Evolutionary conservation across 306 rosid genomes (phyloP).

Genomic region (Mimosa bimucronata): DNA sequence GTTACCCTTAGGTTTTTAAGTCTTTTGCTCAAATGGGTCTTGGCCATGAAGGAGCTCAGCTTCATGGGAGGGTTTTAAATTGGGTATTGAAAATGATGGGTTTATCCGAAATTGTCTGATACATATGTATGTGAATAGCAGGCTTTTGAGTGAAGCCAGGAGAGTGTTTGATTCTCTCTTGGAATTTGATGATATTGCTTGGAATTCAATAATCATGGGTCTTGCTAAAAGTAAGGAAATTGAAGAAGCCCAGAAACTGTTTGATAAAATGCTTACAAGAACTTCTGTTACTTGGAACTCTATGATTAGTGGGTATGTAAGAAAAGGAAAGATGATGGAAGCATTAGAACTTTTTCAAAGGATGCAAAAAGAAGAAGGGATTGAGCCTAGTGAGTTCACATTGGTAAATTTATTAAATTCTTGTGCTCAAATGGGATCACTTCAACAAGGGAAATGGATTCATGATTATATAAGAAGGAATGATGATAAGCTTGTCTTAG

Average conservation of each 20-base stretch:
- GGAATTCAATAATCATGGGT: constrained; percentile 82
- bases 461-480: constrained; percentile 62
- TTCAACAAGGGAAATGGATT: constrained; percentile 80
- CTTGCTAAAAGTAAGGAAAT: constrained; percentile 76
- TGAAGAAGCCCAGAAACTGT: constrained; percentile 62
- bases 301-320: constrained; percentile 84
- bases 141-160: constrained; percentile 62
- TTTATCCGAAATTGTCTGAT: constrained; percentile 66
- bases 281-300: constrained; percentile 74
- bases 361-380: constrained; percentile 58
- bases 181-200: constrained; percentile 68
- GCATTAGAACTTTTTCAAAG: constrained; percentile 63
- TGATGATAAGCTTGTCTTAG: constrained; percentile 54
- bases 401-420: constrained; percentile 90
- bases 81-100: constrained; percentile 59
- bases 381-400: constrained; percentile 73
- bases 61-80: constrained; percentile 72
- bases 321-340: constrained; percentile 64
- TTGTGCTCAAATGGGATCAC: constrained; percentile 85
- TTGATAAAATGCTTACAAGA: constrained; percentile 65
- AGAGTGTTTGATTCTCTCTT: constrained; percentile 52
- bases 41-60: constrained; percentile 73
- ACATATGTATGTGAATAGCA: constrained; percentile 72
- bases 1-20: constrained; percentile 86
- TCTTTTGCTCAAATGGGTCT: constrained; percentile 72